Percentiles rank a stretch among this genome's conserved stretches.
These are phyloP conservation scores for Zymoseptoria brevis DNA, from an alignment of 2,329 filamentous ascomycete species.

Conservation along the genomic window DNA sequence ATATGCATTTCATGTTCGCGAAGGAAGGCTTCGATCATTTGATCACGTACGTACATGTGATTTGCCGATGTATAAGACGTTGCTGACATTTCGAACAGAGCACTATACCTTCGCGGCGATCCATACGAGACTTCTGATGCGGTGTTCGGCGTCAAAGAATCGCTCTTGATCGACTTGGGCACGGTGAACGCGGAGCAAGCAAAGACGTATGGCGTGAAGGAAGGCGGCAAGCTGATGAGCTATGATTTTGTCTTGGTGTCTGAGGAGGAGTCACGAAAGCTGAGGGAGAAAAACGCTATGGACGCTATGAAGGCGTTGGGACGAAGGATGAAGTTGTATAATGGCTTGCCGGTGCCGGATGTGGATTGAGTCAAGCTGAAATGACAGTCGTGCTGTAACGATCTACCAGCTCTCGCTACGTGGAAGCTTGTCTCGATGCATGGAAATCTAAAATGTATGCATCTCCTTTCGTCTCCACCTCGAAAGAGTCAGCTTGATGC, in stretches of 20 bases:
- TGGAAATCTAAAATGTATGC: neutral
- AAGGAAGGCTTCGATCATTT: conserved; percentile 70
- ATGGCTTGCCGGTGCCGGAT: conserved; percentile 70
- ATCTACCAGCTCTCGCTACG: too few relatives aligned
- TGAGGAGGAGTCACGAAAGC: conserved; percentile 56
- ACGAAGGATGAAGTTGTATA: conserved; percentile 61
- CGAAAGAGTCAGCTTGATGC: neutral
- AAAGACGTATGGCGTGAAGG: conserved; percentile 52
- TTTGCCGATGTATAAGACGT: neutral
- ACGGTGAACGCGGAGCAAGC: conserved; percentile 48
- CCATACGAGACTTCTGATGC: conserved; percentile 77
- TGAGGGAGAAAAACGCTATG: conserved; percentile 60
- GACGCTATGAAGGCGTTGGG: conserved; percentile 61
- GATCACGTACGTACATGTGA: conserved; percentile 58
- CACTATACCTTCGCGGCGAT: conserved; percentile 68
- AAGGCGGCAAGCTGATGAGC: conserved; percentile 46
- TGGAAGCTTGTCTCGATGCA: too few relatives aligned
- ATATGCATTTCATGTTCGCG: conserved; percentile 86
- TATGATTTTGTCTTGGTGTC: conserved; percentile 74
- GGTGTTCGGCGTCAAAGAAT: conserved; percentile 80
- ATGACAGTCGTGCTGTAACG: too few relatives aligned
- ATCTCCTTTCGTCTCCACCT: neutral
- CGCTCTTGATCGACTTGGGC: conserved; percentile 59
- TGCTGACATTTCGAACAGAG: conserved; percentile 41
- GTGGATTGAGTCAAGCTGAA: conserved; percentile 38